Percentiles rank a stretch among this genome's conserved stretches.
Conservation (phyloP, 352 stramenopile genomes). For the Peronospora farinosa region DNA sequence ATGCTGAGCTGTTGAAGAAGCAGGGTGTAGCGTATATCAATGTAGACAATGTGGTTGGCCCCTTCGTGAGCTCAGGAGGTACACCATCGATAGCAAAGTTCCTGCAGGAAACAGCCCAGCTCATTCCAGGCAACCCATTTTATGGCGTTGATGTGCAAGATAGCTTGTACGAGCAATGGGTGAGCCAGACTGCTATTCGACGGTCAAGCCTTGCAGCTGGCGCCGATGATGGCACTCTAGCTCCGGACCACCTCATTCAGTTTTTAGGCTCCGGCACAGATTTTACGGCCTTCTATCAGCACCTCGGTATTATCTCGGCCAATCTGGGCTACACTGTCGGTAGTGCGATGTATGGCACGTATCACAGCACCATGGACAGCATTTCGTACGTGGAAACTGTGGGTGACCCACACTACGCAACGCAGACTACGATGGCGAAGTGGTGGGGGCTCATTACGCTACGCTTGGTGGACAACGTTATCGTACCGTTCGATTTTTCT, state of each 20-base stretch:
- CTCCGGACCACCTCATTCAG: conserved; percentile 43
- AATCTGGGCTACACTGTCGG: conserved; percentile 26
- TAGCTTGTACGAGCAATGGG: conserved; percentile 40
- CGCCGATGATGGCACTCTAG: conserved; percentile 30
- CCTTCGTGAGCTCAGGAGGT: conserved; percentile 36
- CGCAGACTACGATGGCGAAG: conserved; percentile 40
- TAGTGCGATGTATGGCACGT: conserved; percentile 48
- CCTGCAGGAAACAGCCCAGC: conserved; percentile 42
- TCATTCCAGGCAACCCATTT: conserved; percentile 42
- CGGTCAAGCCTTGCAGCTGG: conserved; percentile 9
- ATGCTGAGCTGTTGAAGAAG: conserved; percentile 41
- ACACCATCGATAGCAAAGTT: conserved; percentile 57
- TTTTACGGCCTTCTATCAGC: conserved; percentile 82
- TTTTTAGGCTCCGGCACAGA: conserved; percentile 61
- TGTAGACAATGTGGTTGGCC: conserved; percentile 62
- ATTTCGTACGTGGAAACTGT: conserved; percentile 56
- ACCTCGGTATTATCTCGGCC: conserved; percentile 77
- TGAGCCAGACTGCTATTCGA: conserved; percentile 21
- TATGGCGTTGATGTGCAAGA: conserved; percentile 18
- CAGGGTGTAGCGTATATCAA: conserved; percentile 77
- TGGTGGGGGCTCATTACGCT: conserved; percentile 63
- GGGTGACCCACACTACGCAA: conserved; percentile 55
- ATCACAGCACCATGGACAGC: conserved; percentile 86
- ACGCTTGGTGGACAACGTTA: conserved; percentile 38
- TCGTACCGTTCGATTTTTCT: conserved; percentile 70